phyloP scores from a whole-genome alignment of 768 basidiomycete species.

The Lactarius vividus region DNA sequence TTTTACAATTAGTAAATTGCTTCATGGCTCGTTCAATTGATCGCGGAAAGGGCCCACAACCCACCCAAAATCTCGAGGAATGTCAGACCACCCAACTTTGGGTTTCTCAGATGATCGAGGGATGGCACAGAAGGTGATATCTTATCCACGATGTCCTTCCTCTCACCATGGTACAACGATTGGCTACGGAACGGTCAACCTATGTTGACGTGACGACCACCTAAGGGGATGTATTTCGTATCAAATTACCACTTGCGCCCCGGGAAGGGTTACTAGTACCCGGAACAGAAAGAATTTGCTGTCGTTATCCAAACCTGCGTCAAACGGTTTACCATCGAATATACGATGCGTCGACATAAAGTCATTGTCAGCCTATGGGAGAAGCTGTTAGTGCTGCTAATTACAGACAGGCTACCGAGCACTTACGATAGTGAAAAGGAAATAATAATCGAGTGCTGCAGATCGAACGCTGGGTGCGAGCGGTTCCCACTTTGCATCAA shows the following conservation, averaged over 20 bases:
- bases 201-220: background rate
- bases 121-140: background rate
- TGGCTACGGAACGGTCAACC: background rate
- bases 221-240: background rate
- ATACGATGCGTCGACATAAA: conserved; percentile 55
- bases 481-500: conserved; percentile 68
- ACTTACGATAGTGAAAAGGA: conserved; percentile 52
- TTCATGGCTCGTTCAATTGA: background rate
- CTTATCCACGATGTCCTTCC: background rate
- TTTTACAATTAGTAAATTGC: background rate
- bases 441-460: conserved; percentile 56
- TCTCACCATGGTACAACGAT: background rate
- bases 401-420: background rate
- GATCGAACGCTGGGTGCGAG: conserved; percentile 54
- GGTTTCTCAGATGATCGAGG: background rate
- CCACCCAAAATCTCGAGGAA: background rate
- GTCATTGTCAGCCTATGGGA: conserved; percentile 56
- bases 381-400: background rate
- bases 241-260: conserved; percentile 22
- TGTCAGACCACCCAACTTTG: background rate
- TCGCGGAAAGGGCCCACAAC: background rate
- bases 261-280: conserved; percentile 58
- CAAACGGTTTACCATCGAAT: conserved; percentile 48
- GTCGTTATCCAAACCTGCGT: conserved; percentile 51
- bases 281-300: conserved; percentile 63